Evolutionary conservation across 2,329 filamentous ascomycete species (phyloP).

Genomic region (Plenodomus biglobosus): DNA sequence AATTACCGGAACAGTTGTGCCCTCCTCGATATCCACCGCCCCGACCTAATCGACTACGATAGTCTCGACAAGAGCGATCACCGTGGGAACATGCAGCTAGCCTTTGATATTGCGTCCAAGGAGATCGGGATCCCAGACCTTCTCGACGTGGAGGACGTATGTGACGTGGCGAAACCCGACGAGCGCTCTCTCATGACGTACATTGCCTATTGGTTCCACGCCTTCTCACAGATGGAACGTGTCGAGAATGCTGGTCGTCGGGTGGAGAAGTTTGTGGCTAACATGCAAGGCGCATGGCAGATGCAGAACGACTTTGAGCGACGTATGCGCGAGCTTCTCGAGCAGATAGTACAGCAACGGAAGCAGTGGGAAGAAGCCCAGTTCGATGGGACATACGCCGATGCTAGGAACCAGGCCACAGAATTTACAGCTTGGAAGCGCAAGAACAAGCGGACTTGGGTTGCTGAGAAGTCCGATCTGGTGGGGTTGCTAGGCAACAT

Average conservation of each 20-base stretch:
- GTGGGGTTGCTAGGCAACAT: constrained; percentile 94
- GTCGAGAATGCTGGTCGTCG: constrained; percentile 95
- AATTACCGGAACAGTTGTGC: constrained; percentile 64
- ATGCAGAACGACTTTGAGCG: constrained; percentile 97
- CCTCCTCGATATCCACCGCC: constrained; percentile 91
- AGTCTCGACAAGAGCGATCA: constrained; percentile 91
- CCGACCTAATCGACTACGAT: constrained; percentile 96
- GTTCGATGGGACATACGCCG: constrained; percentile 88
- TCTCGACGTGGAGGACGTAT: constrained; percentile 96
- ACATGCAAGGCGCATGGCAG: constrained; percentile 99
- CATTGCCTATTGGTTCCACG: constrained; percentile 99
- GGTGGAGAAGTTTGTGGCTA: constrained; percentile 97
- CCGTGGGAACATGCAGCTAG: constrained; percentile 94
- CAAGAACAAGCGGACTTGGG: constrained; percentile 90
- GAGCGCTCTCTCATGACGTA: constrained; percentile 98
- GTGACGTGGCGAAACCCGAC: constrained; percentile 92
- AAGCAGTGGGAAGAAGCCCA: constrained; percentile 74
- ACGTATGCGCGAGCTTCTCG: constrained; percentile 80
- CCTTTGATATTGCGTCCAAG: constrained; percentile 92
- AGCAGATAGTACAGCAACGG: constrained; percentile 71
- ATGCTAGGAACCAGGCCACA: constrained; percentile 83
- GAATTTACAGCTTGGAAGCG: constrained; percentile 89
- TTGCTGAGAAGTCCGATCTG: constrained; percentile 95
- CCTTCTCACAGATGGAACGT: constrained; percentile 98
- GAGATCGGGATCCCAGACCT: constrained; percentile 97